Evolutionary conservation across 768 basidiomycete genomes (phyloP).

Genomic region (Gymnopilus junonius): DNA sequence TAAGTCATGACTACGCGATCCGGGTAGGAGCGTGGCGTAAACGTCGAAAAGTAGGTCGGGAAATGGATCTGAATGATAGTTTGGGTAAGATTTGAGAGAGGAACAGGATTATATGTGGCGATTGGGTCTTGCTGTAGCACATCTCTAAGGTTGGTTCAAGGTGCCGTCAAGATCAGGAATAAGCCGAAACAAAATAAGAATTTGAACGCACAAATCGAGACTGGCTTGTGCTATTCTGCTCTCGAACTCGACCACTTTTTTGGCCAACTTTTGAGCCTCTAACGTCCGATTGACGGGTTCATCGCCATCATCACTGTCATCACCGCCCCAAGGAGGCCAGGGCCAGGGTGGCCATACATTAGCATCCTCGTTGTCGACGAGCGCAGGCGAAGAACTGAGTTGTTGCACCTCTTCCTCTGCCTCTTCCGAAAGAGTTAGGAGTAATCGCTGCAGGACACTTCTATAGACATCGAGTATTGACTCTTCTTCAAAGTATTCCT

Average conservation of each 20-base stretch:
- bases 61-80: slow-evolving; percentile 81
- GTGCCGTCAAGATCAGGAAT: slow-evolving; percentile 1
- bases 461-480: slow-evolving; percentile 71
- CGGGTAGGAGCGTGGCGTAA: slow-evolving; percentile 79
- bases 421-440: slow-evolving; percentile 58
- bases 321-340: slow-evolving; percentile 84
- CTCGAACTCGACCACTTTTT: slow-evolving; percentile 79
- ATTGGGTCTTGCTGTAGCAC: slow-evolving; percentile 79
- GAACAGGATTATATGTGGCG: slow-evolving; percentile 85
- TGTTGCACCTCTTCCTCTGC: slow-evolving; percentile 39
- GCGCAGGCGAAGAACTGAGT: slow-evolving; percentile 15
- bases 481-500: slow-evolving; percentile 92
- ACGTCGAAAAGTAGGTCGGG: slow-evolving; percentile 83
- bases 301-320: slow-evolving; percentile 52
- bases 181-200: neutral
- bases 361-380: slow-evolving; percentile 41
- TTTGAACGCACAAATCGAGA: slow-evolving; percentile 68
- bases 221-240: slow-evolving; percentile 75
- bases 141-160: slow-evolving; percentile 48
- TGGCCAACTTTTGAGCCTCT: slow-evolving; percentile 66
- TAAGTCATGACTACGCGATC: slow-evolving; percentile 80
- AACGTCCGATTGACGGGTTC: slow-evolving; percentile 56
- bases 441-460: slow-evolving; percentile 66
- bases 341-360: slow-evolving; percentile 81
- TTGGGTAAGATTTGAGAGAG: slow-evolving; percentile 68